A percentile compares a stretch with the other conserved stretches of the same genome.
These are phyloP conservation scores for Trametes villosa DNA, from an alignment of 768 basidiomycete genomes.

Conservation along the genomic window DNA sequence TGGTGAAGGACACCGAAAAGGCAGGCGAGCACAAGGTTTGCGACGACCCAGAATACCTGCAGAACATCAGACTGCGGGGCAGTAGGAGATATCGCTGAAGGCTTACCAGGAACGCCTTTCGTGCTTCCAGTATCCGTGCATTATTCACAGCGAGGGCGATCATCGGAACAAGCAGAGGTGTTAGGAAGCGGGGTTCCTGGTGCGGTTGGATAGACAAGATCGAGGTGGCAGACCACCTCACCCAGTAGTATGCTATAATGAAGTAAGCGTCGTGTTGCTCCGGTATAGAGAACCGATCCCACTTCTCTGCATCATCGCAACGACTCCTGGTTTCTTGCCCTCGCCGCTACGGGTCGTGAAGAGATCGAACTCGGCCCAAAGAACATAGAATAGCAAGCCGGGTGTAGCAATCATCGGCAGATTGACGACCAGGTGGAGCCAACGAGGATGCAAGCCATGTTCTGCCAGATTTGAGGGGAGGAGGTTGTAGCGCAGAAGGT, in stretches of 20 bases:
- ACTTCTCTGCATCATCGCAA: conserved; percentile 15
- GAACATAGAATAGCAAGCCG: conserved; percentile 29
- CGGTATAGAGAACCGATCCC: not conserved
- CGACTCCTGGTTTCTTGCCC: conserved; percentile 5
- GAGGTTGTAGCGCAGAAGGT: conserved; percentile 45
- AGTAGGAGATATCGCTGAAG: not conserved
- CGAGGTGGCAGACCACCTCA: conserved; percentile 35
- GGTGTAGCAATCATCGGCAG: conserved; percentile 45
- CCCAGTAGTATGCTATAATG: conserved; percentile 34
- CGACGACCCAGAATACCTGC: conserved; percentile 35
- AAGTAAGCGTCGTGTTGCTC: not conserved
- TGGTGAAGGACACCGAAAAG: conserved; percentile 46
- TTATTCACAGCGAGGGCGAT: conserved; percentile 36
- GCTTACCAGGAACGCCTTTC: conserved; percentile 40
- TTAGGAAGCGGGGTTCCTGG: conserved; percentile 45
- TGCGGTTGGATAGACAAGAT: conserved; percentile 42
- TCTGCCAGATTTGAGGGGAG: conserved; percentile 40
- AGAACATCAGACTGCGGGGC: not conserved
- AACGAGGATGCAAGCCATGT: conserved; percentile 46
- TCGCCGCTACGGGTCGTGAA: conserved; percentile 2
- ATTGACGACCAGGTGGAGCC: conserved; percentile 45
- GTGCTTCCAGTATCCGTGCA: conserved; percentile 29
- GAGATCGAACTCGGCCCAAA: conserved; percentile 24
- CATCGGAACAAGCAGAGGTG: conserved; percentile 40
- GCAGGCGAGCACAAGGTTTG: conserved; percentile 35